Evolutionary conservation across 2,329 filamentous ascomycete genomes (phyloP), one percentile per base, ranked within the genome.

Genomic region (Plenodomus tracheiphilus): DNA sequence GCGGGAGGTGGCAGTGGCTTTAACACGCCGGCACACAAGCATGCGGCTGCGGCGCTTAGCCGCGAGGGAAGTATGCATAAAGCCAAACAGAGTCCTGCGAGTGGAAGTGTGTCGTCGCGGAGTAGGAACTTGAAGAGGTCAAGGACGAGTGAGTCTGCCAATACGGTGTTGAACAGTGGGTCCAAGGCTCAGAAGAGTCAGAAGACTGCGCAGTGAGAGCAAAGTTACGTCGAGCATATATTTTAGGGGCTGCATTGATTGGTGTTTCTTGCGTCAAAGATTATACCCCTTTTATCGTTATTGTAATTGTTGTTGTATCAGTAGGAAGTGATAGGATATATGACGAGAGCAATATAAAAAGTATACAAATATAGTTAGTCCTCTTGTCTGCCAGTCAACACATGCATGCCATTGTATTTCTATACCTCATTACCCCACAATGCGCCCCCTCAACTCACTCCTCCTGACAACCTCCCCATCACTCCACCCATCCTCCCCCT

Each of bases 1-100:
- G 77, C 74, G 3, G 77, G 75, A 11, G 77, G 77, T 9, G 77
- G 77, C 6, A 78, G 75, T 36, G 77, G 77, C 0, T 78, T 75
- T 48, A 74, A 73, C 32, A 77, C 65, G 38, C 77, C 77, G 13
- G 47, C 40, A 7, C 47, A 28, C 10, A 17, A 17, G 16, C 16
- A 19, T 18, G 18, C 8, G 3, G 16, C 7, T 9, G 8, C 35
- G 7, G 35, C 16, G 16, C 43, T 32, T 34, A 34, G n/a, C 21
- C 22, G 17, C 7, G 37, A 39, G n/a, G 35, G 36, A 9, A 25
- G 11, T 34, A 15, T 15, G 20, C n/a, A 20, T 9, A 28, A 18
- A 1, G 32, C n/a, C 10, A 30, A 21, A 1, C 22, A 45, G 25
- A 45, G 36, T 35, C 16, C 34, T n/a, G 16, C 43, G 15, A 45